A percentile compares a stretch with the other conserved stretches of the same genome.
Conservation (phyloP, 345 rosid species). For the Linum tenue region DNA sequence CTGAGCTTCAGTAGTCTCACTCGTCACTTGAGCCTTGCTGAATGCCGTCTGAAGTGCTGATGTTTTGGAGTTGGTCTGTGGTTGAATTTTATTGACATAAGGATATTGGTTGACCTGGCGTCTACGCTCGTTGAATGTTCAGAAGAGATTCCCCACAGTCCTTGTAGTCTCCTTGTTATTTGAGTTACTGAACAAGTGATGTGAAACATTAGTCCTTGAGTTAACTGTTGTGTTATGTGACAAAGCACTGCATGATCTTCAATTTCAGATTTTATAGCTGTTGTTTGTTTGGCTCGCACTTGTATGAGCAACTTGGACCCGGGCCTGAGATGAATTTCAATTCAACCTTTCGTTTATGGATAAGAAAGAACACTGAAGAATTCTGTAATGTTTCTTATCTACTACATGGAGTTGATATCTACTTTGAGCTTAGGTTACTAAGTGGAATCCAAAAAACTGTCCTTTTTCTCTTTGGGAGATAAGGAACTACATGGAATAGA, state of each 20-base stretch:
- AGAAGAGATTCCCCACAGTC: no score
- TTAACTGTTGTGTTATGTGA: no score
- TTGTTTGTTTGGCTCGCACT: neutral
- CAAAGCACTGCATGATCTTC: neutral
- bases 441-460: no score
- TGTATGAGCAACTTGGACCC: no score
- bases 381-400: neutral
- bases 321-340: neutral
- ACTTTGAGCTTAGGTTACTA: neutral
- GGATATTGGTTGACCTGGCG: neutral
- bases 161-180: neutral
- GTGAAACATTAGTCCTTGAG: neutral
- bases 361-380: neutral
- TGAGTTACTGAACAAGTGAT: neutral
- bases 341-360: neutral
- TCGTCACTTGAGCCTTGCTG: no score
- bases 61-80: neutral
- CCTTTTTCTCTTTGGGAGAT: neutral
- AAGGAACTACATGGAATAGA: neutral
- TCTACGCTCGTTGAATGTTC: no score
- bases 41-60: neutral
- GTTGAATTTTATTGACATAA: neutral
- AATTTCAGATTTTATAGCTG: no score
- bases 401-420: neutral
- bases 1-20: no score